Evolutionary conservation across 2,329 filamentous ascomycete species (phyloP).

Genomic region (Cladosporium sp.): DNA sequence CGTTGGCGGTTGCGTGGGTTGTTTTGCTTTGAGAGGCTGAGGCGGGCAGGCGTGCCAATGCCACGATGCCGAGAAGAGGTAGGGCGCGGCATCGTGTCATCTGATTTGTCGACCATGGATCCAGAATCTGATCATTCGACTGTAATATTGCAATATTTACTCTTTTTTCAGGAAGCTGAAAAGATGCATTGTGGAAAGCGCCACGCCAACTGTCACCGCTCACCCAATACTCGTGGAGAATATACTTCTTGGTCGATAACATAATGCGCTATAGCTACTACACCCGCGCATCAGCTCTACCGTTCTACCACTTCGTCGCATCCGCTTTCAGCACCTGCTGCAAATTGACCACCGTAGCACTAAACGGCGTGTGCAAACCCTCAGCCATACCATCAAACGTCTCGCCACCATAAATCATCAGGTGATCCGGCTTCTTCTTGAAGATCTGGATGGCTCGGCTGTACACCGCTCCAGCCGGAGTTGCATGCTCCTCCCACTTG

Average conservation of each 20-base stretch:
- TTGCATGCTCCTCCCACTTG: constrained; percentile 14
- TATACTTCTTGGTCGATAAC: no score
- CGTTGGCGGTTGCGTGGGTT: not conserved
- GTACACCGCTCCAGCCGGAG: constrained; percentile 13
- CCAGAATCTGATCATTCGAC: no score
- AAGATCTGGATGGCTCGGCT: constrained; percentile 13
- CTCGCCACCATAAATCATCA: constrained; percentile 11
- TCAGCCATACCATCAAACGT: constrained; percentile 7
- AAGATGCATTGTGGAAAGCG: no score
- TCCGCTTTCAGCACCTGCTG: constrained; percentile 4
- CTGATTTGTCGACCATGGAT: not conserved
- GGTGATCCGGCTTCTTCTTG: constrained; percentile 12
- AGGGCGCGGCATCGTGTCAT: not conserved
- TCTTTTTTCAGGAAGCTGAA: no score
- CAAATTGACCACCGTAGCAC: constrained; percentile 10
- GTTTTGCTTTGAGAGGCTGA: no score
- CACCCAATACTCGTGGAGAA: no score
- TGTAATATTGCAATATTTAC: no score
- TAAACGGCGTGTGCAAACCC: constrained; percentile 11
- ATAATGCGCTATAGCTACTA: not conserved
- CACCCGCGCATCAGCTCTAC: not conserved
- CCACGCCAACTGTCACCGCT: no score
- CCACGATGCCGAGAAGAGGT: not conserved
- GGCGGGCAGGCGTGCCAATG: no score
- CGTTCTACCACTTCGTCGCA: not conserved